phyloP scores from a whole-genome alignment of 805 yeast genomes.

The Wickerhamiella dianesei region DNA sequence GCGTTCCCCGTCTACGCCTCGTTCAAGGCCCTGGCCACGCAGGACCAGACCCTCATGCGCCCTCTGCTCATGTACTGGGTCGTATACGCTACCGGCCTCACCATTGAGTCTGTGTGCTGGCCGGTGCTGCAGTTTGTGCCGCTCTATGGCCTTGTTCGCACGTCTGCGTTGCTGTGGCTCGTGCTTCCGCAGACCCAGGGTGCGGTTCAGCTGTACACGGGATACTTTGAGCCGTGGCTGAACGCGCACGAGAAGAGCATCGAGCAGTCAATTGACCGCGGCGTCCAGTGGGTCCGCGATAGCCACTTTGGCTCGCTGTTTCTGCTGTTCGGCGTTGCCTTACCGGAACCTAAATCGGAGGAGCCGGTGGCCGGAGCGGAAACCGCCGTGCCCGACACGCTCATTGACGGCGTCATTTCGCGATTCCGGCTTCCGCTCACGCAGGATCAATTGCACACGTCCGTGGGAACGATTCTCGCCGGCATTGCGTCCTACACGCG shows the following conservation, averaged over 20 bases:
- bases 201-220: constrained; percentile 30
- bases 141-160: constrained; percentile 36
- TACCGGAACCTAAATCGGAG: constrained; percentile 6
- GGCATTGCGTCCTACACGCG: background rate
- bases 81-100: constrained; percentile 34
- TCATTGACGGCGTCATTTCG: constrained; percentile 18
- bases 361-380: constrained; percentile 1
- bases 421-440: constrained; percentile 20
- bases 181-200: constrained; percentile 40
- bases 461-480: background rate
- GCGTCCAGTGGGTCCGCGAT: constrained; percentile 7
- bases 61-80: constrained; percentile 57
- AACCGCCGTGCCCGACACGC: background rate
- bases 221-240: constrained; percentile 30
- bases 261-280: constrained; percentile 21
- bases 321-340: constrained; percentile 13
- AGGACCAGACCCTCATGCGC: constrained; percentile 27
- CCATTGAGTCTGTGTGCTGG: constrained; percentile 31
- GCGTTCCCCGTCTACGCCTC: constrained; percentile 50
- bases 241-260: constrained; percentile 25
- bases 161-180: constrained; percentile 47
- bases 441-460: constrained; percentile 7
- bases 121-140: constrained; percentile 41
- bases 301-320: constrained; percentile 7
- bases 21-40: constrained; percentile 38